Evolutionary conservation across 1,284 basidiomycete species (phyloP).

Genomic region (Ganoderma multipileum): DNA sequence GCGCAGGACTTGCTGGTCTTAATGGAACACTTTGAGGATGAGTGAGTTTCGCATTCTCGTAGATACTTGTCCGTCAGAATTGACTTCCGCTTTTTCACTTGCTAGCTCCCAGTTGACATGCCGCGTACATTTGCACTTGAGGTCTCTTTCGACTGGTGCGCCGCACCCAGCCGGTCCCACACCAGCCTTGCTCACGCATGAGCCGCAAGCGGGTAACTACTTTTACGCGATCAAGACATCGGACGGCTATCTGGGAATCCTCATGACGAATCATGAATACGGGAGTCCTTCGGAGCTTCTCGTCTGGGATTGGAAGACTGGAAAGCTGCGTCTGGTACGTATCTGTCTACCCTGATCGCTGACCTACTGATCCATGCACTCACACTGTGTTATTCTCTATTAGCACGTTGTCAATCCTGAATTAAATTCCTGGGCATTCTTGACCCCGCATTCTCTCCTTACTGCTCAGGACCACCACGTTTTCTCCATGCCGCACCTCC

Average conservation of each 20-base stretch:
- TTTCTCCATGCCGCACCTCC: conserved; percentile 25
- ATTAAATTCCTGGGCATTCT: conserved; percentile 53
- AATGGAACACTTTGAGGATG: conserved; percentile 46
- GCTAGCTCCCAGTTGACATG: conserved; percentile 21
- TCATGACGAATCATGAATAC: conserved; percentile 43
- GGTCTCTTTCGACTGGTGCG: conserved; percentile 53
- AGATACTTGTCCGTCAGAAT: too few species aligned
- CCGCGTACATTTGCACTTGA: conserved; percentile 48
- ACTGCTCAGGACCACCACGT: conserved; percentile 17
- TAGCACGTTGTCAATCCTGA: conserved; percentile 37
- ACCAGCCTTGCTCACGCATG: conserved; percentile 42
- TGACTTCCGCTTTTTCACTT: too few species aligned
- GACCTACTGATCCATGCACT: too few species aligned
- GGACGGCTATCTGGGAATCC: conserved; percentile 55
- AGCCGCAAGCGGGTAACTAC: conserved; percentile 11
- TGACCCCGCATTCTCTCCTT: conserved; percentile 42
- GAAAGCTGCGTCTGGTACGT: conserved; percentile 49
- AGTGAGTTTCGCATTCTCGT: conserved; percentile 14
- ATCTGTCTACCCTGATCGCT: not conserved
- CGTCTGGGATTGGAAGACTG: conserved; percentile 70
- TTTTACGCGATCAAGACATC: conserved; percentile 57
- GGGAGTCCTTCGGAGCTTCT: conserved; percentile 49
- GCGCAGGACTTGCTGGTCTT: conserved; percentile 65
- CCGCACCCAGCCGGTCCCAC: conserved; percentile 50
- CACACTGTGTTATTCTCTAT: conserved; percentile 20